Conservation (phyloP, 108 stramenopile genomes). For the Heterococcus sp. region DNA sequence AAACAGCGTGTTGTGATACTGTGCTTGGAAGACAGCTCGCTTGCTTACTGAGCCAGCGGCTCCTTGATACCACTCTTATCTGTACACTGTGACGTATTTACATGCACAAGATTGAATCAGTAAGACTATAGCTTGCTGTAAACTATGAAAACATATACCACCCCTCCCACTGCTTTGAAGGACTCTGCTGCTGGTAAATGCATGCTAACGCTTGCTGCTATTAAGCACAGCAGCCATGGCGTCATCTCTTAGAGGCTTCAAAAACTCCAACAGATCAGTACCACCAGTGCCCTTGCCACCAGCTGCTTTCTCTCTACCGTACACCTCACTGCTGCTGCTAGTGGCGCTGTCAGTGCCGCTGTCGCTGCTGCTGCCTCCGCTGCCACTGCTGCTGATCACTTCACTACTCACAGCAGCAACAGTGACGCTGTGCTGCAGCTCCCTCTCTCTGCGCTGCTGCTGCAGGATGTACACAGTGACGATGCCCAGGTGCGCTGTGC, state of each 20-base stretch:
- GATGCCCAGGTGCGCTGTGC: conserved; percentile 36
- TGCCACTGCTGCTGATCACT: background rate
- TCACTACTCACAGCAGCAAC: background rate
- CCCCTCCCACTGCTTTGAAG: background rate
- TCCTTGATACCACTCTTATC: too few relatives aligned
- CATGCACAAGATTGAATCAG: background rate
- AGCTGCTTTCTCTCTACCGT: conserved; percentile 11
- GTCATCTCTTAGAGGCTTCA: conserved; percentile 24
- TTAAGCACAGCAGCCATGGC: conserved; percentile 18
- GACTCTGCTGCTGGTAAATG: too few relatives aligned
- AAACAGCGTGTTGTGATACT: too few relatives aligned
- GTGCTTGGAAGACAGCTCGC: too few relatives aligned
- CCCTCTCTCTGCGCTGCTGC: conserved; percentile 18
- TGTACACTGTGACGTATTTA: background rate
- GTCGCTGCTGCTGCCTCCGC: background rate
- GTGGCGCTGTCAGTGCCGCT: background rate
- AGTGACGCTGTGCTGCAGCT: background rate
- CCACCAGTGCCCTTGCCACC: conserved; percentile 49
- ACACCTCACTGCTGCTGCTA: background rate
- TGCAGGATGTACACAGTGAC: conserved; percentile 30
- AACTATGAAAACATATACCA: background rate
- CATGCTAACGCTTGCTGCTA: too few relatives aligned
- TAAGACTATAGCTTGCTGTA: background rate
- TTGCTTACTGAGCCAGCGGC: too few relatives aligned
- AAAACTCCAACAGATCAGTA: conserved; percentile 20